Evolutionary conservation across 148 eudicot genomes (phyloP).

Genomic region (Vaccinium corymbosum): DNA sequence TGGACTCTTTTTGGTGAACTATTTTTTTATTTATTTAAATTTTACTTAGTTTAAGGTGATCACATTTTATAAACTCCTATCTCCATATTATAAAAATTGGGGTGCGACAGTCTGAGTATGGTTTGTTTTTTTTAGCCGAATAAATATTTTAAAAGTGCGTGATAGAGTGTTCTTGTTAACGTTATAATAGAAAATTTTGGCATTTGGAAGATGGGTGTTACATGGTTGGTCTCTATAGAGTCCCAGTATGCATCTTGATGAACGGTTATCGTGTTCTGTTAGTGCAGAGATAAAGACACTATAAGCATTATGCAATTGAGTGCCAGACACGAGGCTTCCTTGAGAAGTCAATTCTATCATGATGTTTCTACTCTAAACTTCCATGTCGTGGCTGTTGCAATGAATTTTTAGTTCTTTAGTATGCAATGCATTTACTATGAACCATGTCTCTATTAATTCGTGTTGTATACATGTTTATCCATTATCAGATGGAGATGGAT

Average conservation of each 20-base stretch:
- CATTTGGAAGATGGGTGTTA: too few species aligned
- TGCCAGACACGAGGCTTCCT: neutral
- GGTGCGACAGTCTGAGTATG: too few species aligned
- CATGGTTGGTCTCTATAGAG: neutral
- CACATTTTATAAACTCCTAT: too few species aligned
- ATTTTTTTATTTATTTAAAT: too few species aligned
- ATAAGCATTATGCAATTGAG: neutral
- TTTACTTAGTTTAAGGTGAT: too few species aligned
- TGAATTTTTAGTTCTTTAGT: neutral
- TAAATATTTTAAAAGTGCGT: too few species aligned
- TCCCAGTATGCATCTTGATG: neutral
- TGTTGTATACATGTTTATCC: neutral
- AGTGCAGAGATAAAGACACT: neutral
- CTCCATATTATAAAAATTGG: too few species aligned
- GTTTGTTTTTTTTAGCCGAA: too few species aligned
- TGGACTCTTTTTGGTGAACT: too few species aligned
- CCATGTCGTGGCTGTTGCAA: neutral
- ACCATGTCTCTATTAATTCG: neutral
- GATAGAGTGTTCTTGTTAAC: too few species aligned
- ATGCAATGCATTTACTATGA: neutral
- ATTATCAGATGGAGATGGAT: constrained; percentile 85
- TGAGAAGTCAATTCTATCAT: neutral
- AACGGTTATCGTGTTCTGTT: neutral
- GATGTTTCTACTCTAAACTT: neutral
- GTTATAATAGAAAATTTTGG: too few species aligned